phyloP scores from a whole-genome alignment of 2,329 filamentous ascomycete species.

The Neurospora sp. region DNA sequence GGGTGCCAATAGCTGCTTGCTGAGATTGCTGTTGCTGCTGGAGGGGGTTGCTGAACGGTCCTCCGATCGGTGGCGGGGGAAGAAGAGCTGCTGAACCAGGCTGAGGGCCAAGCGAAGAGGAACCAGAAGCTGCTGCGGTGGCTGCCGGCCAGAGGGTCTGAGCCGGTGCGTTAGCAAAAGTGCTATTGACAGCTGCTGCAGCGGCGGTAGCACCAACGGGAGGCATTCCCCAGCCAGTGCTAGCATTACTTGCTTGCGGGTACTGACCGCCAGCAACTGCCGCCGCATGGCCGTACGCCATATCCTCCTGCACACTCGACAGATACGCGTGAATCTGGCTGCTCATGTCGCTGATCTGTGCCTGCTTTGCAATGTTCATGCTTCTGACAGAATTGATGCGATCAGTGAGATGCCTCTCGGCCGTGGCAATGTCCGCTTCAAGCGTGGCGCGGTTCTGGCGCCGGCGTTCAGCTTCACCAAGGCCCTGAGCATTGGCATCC shows the following conservation, averaged over 20 bases:
- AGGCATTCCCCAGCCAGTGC: conserved; percentile 10
- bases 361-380: conserved; percentile 29
- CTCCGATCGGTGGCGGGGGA: conserved; percentile 9
- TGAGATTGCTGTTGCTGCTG: conserved; percentile 4
- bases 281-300: conserved; percentile 23
- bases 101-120: conserved; percentile 8
- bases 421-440: conserved; percentile 34
- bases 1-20: conserved; percentile 8
- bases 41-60: conserved; percentile 10
- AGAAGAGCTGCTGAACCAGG: conserved; percentile 20
- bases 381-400: conserved; percentile 28
- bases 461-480: conserved; percentile 52
- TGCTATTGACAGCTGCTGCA: not conserved
- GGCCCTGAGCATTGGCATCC: conserved; percentile 55
- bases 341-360: conserved; percentile 26
- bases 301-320: conserved; percentile 32
- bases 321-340: conserved; percentile 30
- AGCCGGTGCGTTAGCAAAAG: not conserved
- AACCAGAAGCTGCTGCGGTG: conserved; percentile 17
- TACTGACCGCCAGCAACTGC: conserved; percentile 13
- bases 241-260: not conserved
- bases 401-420: conserved; percentile 34
- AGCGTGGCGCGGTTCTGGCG: conserved; percentile 39
- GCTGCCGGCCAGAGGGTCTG: conserved; percentile 27
- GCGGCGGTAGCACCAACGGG: conserved; percentile 27